phyloP scores from a whole-genome alignment of 1,284 basidiomycete species.

The Ceratobasidium sp. region DNA sequence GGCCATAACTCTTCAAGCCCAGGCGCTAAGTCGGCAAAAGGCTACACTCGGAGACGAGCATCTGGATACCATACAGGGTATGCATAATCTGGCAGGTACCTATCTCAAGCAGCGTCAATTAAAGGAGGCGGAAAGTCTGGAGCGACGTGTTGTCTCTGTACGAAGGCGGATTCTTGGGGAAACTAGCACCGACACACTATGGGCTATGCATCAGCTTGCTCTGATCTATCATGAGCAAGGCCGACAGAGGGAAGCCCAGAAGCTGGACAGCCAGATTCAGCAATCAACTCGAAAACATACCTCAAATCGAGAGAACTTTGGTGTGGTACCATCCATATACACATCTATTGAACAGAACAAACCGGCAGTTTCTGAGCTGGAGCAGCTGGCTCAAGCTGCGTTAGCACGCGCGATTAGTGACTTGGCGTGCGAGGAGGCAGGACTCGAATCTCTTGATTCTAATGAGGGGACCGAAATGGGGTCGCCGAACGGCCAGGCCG shows the following conservation, averaged over 20 bases:
- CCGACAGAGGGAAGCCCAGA: neutral
- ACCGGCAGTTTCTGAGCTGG: neutral
- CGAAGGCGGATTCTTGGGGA: neutral
- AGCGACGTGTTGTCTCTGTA: neutral
- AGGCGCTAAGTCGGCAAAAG: neutral
- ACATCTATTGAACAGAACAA: neutral
- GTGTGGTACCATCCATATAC: neutral
- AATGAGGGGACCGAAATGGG: neutral
- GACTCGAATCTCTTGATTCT: neutral
- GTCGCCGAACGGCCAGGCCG: neutral
- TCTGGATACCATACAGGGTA: conserved; percentile 1
- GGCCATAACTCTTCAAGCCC: neutral
- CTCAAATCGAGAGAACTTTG: neutral
- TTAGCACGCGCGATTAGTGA: neutral
- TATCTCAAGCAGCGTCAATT: conserved; percentile 5
- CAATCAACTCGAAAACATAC: too few species aligned
- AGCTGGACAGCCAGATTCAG: neutral
- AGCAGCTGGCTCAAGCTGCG: neutral
- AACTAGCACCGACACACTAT: neutral
- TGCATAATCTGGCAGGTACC: neutral
- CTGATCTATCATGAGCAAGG: conserved; percentile 1
- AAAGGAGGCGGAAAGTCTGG: conserved; percentile 6
- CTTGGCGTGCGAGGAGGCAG: neutral
- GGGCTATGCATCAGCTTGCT: neutral
- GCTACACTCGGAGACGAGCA: conserved; percentile 9